Conservation (phyloP, 1,284 basidiomycete genomes). For the Apiotrichum gracile region DNA sequence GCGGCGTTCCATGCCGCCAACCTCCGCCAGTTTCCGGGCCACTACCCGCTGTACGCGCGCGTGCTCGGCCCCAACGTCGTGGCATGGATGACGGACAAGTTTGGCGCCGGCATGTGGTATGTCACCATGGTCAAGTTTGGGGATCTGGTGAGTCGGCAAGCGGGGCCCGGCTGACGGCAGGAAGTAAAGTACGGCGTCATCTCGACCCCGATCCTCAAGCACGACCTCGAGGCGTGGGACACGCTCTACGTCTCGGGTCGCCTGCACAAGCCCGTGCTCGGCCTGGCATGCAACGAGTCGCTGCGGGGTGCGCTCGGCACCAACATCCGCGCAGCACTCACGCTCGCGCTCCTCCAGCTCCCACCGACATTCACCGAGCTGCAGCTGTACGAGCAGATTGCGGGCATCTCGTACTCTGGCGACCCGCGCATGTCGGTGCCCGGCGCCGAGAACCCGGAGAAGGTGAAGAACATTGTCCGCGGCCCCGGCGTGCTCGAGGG, state of each 20-base stretch:
- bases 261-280: constrained; percentile 92
- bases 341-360: constrained; percentile 65
- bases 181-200: constrained; percentile 98
- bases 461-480: constrained; percentile 87
- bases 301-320: constrained; percentile 88
- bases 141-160: constrained; percentile 61
- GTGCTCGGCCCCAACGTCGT: constrained; percentile 67
- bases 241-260: constrained; percentile 90
- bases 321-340: constrained; percentile 83
- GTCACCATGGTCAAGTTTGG: constrained; percentile 80
- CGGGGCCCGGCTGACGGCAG: constrained; percentile 46
- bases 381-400: constrained; percentile 77
- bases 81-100: constrained; percentile 61
- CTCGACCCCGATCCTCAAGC: constrained; percentile 78
- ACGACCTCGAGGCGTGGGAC: constrained; percentile 87
- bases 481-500: constrained; percentile 63
- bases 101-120: constrained; percentile 91
- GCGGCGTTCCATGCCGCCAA: constrained; percentile 93
- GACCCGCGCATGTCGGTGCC: constrained; percentile 87
- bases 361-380: constrained; percentile 63
- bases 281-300: constrained; percentile 78
- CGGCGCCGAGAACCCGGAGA: constrained; percentile 88
- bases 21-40: constrained; percentile 77
- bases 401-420: constrained; percentile 72
- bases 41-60: constrained; percentile 85